Evolutionary conservation across 495 filamentous ascomycete species (phyloP), one percentile per base, ranked within the genome.

Genomic region (Penicillium diatomitis): DNA sequence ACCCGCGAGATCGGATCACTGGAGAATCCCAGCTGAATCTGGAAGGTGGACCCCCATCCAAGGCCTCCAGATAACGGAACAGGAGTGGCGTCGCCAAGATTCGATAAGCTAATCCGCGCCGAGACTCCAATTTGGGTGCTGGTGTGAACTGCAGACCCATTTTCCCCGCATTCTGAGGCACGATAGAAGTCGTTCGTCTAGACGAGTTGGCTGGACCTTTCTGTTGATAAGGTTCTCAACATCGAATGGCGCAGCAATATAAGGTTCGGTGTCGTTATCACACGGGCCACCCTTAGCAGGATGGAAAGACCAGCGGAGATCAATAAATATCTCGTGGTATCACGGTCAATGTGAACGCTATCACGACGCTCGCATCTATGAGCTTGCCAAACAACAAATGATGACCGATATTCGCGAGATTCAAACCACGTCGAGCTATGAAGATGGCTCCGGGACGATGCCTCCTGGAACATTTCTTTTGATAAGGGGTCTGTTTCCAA

Each of bases 381-480:
- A 20, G 20, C 20, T 20, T 20, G 2, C 20, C 27, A 29, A 46
- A 27, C 32, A 4, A 29, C 5, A 31, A 34, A 30, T 12, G 8
- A 49, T 49, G 47, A 20, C 47, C 33, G 33, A 31, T 31, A 32
- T 28, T 40, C 28, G 28, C 27, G 37, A 45, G 12, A 32, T 32
- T 32, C 29, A 30, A 36, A 30, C 36, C 12, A 30, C 29, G 8
- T 43, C 48, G 2, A 45, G 42, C 9, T 39, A 33, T 32, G 41
- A 42, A 32, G 41, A 44, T 5, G 51, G 54, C 20, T 20, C 20
- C 2, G 30, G 12, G 11, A 37, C 46, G 27, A 33, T 56, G 4
- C 55, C 60, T 20, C 66, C 66, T 10, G 66, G 66, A 3, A 69
- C 64, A 4, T 64, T 67, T 45, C 56, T 52, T 9, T 48, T 67